Evolutionary conservation across 805 yeast genomes (phyloP).

Genomic region (Torulaspora gathmanii): DNA sequence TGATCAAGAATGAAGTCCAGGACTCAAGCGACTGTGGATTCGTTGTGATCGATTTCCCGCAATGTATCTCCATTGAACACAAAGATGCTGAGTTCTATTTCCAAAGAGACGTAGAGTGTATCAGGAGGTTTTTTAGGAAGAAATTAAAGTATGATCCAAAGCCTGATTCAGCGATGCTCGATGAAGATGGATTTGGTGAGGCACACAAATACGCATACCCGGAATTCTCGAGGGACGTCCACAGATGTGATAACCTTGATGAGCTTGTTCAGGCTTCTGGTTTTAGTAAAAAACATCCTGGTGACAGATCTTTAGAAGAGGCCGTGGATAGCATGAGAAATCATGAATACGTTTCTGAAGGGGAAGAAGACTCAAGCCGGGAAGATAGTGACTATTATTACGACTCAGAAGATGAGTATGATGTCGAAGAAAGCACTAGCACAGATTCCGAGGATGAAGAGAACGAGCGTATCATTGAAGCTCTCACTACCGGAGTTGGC

Average conservation of each 20-base stretch:
- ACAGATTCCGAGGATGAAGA: conserved; percentile 35
- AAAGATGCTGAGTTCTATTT: conserved; percentile 83
- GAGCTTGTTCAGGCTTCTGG: conserved; percentile 92
- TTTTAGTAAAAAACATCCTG: conserved; percentile 50
- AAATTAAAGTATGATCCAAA: conserved; percentile 71
- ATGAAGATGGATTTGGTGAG: conserved; percentile 75
- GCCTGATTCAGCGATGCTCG: conserved; percentile 65
- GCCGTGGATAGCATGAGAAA: conserved; percentile 68
- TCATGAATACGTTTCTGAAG: conserved; percentile 33
- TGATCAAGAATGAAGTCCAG: conserved; percentile 52
- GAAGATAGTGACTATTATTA: conserved; percentile 33
- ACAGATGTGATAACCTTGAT: conserved; percentile 67
- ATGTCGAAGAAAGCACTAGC: conserved; percentile 31
- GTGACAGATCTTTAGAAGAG: conserved; percentile 62
- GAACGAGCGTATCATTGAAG: conserved; percentile 63
- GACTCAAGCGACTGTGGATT: conserved; percentile 57
- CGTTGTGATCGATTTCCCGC: conserved; percentile 96
- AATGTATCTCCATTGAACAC: conserved; percentile 91
- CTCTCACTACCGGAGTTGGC: conserved; percentile 57
- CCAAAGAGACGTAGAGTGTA: conserved; percentile 89
- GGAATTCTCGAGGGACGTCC: conserved; percentile 67
- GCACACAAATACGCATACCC: conserved; percentile 78
- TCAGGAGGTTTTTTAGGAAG: conserved; percentile 73
- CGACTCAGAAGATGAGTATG: conserved; percentile 32
- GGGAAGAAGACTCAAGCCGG: conserved; percentile 36